Base-by-base conservation (phyloP, 2,329 filamentous ascomycete genomes). In the Emmonsia crescens region DNA sequence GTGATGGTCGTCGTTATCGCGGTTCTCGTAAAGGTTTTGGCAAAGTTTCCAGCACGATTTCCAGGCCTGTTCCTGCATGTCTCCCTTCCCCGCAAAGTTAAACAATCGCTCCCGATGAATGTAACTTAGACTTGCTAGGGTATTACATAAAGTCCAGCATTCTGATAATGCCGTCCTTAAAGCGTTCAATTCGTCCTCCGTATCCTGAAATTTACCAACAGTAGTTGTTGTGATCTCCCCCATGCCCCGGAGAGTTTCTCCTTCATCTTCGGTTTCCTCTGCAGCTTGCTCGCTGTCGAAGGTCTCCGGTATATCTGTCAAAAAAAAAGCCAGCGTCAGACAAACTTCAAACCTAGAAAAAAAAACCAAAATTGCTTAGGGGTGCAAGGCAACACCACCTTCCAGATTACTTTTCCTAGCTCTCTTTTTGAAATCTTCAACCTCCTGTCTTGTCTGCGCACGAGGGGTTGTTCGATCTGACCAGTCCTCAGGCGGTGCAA, bases 141-240 rank as follows among this genome's bases (percentile, higher is more conserved):
- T 96, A 71, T 96, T 96, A 77, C 92, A 96, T 16, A 96, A 78
- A 0, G 88, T 95, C 92, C 92, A 96, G 74, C 91, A 96, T 76
- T 96, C 90, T 64, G 88, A 85, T 19, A 96, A 79, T 2, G 91
- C 90, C 36, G 84, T 85, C 64, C 84, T 85, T n/a, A 96, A 78
- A 8, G 88, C 87, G 63, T 82, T 83, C 38, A 81, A 80, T 69
- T 81, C 80, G 54, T 83, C 78, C 61, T 86, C 81, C 36, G 80
- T 79, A 61, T 87, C 80, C 1, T 71, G 69, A 38, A 74, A 66
- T 46, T 68, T 73, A 24, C 74, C 75, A 72, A 78, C 55, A 27
- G 66, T 60, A 21, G 62, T 56, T 40, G 72, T 64, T 61, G 69
- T 65, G 51, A 59, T 67, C 44, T 68, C 66, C 14, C 49, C 54